Conservation (phyloP, 768 basidiomycete genomes). For the Suillus americanus region DNA sequence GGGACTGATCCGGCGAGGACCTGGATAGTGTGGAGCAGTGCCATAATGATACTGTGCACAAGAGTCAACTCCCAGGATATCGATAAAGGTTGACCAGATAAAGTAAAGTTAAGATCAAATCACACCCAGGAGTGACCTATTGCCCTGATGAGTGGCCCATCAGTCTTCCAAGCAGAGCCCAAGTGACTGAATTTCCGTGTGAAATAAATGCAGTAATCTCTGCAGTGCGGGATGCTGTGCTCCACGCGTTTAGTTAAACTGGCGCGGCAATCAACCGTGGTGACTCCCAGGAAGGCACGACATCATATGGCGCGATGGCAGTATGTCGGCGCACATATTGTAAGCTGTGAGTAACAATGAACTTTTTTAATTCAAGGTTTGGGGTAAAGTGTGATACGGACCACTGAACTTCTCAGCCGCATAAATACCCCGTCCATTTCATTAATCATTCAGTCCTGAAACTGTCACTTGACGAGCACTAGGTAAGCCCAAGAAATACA, state of each 20-base stretch:
- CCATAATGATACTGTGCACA: background rate
- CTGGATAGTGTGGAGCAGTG: background rate
- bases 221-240: background rate
- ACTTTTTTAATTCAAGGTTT: background rate
- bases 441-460: background rate
- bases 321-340: background rate
- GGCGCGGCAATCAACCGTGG: background rate
- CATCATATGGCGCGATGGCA: background rate
- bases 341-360: background rate
- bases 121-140: background rate
- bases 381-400: background rate
- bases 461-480: background rate
- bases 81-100: background rate
- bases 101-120: background rate
- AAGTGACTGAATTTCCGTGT: background rate
- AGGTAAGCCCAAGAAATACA: background rate
- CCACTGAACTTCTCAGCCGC: constrained; percentile 1
- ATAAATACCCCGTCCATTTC: constrained; percentile 3
- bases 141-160: background rate
- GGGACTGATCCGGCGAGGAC: background rate
- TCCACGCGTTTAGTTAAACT: background rate
- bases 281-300: background rate
- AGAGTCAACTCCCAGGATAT: background rate
- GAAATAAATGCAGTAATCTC: background rate
- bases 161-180: background rate